Base-by-base conservation (phyloP, 108 stramenopile species). In the Aurantiochytrium sp. region DNA sequence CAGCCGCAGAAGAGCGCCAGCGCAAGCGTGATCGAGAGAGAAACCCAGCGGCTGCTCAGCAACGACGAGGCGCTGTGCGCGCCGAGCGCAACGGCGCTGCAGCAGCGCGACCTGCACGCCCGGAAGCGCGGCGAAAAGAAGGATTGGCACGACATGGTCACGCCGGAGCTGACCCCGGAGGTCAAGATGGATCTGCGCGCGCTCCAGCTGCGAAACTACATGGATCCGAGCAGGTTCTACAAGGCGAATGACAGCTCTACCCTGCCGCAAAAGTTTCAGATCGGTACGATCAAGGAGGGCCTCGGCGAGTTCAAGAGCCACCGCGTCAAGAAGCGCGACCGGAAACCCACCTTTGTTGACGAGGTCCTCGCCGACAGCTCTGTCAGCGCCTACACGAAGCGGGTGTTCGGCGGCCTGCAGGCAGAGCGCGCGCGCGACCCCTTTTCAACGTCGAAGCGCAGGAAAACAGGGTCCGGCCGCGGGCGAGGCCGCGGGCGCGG, bases 171-270 rank as follows among this genome's bases (percentile, higher is more conserved):
- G 3, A 81, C 73, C 12, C 21, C 39, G 1, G 42, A 81, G 45
- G 45, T 81, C 24, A 81, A 81, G 73, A 81, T 41, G 45, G 42
- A 81, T 17, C 73, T 81, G 0, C 73, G 45, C n/a, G 73, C 45
- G 21, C 73, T 81, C 24, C 73, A 48, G 73, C 73, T 81, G 21
- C 73, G 73, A 27, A 81, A 81, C 30, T 81, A 81, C 73, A 81
- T 81, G 73, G 30, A 48, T 48, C 42, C 73, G 6, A 22, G 10
- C 6, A 12, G 42, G 19, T 81, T 81, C 30, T 81, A 81, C 73
- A 81, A 81, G 73, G 30, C 39, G 73, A 81, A 81, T 24, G 73
- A 81, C 39, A 37, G 42, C 73, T 12, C 39, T 17, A 30, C 12
- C 12, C 12, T 81, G 42, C 73, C 73, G 42, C 10, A 12, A 12